These are phyloP conservation scores for Trametes pubescens DNA, from an alignment of 1,284 basidiomycete genomes.

Conservation along the genomic window DNA sequence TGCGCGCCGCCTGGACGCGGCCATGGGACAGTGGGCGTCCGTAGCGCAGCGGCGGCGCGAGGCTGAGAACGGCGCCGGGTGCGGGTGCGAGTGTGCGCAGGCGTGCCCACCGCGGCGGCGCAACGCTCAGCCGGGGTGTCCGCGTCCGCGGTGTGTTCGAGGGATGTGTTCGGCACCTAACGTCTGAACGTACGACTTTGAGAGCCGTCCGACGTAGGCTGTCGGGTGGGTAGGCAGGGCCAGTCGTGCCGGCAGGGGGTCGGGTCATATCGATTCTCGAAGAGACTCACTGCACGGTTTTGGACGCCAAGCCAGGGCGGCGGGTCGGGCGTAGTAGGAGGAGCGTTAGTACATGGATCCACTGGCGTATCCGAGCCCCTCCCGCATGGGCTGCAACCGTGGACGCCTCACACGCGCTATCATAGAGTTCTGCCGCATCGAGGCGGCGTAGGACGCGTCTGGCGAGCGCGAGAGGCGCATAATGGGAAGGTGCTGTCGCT, in stretches of 20 bases:
- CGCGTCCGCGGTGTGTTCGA: not conserved
- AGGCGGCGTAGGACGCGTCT: not conserved
- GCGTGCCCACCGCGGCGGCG: not conserved
- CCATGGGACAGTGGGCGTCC: conserved; percentile 10
- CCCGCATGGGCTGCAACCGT: conserved; percentile 1
- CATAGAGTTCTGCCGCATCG: not conserved
- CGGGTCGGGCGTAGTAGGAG: conserved; percentile 6
- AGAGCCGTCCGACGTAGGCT: not conserved
- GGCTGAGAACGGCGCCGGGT: not conserved
- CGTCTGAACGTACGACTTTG: not conserved
- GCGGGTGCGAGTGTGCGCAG: not conserved
- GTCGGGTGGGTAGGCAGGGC: not conserved
- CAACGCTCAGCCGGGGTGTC: not conserved
- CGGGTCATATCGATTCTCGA: not conserved
- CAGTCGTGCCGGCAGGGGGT: not conserved
- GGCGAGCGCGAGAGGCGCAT: conserved; percentile 1
- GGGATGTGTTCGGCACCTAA: not conserved
- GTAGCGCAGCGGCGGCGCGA: conserved; percentile 2
- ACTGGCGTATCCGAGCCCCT: conserved; percentile 2
- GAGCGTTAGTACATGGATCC: not conserved
- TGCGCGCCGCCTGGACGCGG: conserved; percentile 9
- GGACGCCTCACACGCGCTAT: conserved; percentile 12
- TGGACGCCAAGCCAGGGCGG: conserved; percentile 19
- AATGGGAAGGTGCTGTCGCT: conserved; percentile 12
- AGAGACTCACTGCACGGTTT: not conserved